A percentile compares a stretch with the other conserved stretches of the same genome.
phyloP scores from a whole-genome alignment of 352 stramenopile species.

The Phytophthora sojae region DNA sequence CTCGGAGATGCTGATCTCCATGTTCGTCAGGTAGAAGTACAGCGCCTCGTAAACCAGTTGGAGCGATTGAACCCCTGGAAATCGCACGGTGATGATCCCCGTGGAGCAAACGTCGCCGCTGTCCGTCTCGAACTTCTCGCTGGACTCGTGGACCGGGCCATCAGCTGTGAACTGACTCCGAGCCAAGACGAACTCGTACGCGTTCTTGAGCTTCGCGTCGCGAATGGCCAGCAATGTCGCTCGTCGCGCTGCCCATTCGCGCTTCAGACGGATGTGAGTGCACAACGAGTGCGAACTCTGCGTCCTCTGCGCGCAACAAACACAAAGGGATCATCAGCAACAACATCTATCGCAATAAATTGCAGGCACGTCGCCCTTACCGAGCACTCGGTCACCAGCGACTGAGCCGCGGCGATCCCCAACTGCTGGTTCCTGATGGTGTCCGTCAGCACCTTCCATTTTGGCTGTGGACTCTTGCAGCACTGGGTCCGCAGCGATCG shows the following conservation, averaged over 20 bases:
- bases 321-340: background rate
- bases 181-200: constrained; percentile 28
- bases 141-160: constrained; percentile 19
- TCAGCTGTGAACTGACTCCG: constrained; percentile 1
- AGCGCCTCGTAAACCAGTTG: constrained; percentile 45
- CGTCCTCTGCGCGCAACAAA: constrained; percentile 15
- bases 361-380: constrained; percentile 12
- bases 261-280: constrained; percentile 31
- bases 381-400: constrained; percentile 29
- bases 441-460: constrained; percentile 11
- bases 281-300: constrained; percentile 32
- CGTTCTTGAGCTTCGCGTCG: constrained; percentile 29
- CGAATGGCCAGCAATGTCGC: constrained; percentile 24
- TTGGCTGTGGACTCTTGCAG: constrained; percentile 1
- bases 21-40: constrained; percentile 47
- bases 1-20: constrained; percentile 58
- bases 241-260: constrained; percentile 21
- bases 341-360: background rate
- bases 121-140: constrained; percentile 35
- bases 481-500: background rate
- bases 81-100: constrained; percentile 32
- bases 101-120: constrained; percentile 38
- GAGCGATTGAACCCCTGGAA: constrained; percentile 40
- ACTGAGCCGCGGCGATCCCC: constrained; percentile 31
- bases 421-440: constrained; percentile 23